Evolutionary conservation across 2,329 filamentous ascomycete genomes (phyloP).

Genomic region (Orbilia brochopaga): DNA sequence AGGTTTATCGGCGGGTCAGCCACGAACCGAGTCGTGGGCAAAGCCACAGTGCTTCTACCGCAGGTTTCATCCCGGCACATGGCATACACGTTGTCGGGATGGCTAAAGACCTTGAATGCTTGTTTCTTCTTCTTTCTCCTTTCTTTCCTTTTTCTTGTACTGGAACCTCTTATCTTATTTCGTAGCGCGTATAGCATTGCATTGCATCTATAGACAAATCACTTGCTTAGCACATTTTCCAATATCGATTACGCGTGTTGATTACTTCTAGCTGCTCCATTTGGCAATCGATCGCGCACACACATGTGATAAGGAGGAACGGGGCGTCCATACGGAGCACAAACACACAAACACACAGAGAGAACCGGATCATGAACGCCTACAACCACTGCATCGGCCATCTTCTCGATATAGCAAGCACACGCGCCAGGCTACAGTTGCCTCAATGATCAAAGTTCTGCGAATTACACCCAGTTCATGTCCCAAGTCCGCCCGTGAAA

Average conservation of each 20-base stretch:
- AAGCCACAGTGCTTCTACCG: conserved; percentile 27
- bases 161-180: conserved; percentile 1
- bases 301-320: conserved; percentile 13
- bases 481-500: background rate
- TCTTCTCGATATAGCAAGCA: conserved; percentile 35
- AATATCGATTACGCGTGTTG: conserved; percentile 25
- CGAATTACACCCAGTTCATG: background rate
- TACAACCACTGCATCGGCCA: conserved; percentile 21
- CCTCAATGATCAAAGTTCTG: conserved; percentile 22
- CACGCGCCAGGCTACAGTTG: conserved; percentile 48
- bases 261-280: conserved; percentile 42
- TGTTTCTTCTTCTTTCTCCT: conserved; percentile 8
- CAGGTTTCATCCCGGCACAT: conserved; percentile 4
- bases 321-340: no score
- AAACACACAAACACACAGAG: background rate
- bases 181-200: conserved; percentile 16
- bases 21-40: conserved; percentile 21
- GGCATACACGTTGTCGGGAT: conserved; percentile 1
- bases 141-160: conserved; percentile 10
- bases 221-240: background rate
- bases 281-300: conserved; percentile 36
- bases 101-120: background rate
- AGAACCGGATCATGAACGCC: background rate
- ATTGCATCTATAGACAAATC: conserved; percentile 31
- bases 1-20: conserved; percentile 15